Evolutionary conservation across 208 protist genomes (phyloP).

Genomic region (Leishmania martiniquensis): DNA sequence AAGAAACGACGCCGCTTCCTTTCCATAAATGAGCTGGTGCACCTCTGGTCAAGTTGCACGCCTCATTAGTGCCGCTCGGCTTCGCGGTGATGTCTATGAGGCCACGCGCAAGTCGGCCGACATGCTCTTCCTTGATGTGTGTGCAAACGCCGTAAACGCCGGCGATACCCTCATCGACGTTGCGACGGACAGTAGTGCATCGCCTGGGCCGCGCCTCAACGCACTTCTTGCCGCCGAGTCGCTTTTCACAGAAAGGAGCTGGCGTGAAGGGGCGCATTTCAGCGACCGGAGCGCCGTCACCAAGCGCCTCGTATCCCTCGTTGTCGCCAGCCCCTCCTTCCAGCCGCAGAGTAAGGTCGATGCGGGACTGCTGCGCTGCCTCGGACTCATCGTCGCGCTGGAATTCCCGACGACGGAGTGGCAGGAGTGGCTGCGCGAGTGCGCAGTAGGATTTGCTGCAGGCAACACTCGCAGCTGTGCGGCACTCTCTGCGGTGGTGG

Average conservation of each 20-base stretch:
- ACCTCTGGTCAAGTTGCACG: slow-evolving; percentile 36
- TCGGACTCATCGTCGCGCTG: slow-evolving; percentile 40
- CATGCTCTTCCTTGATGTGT: slow-evolving; percentile 40
- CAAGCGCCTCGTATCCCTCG: slow-evolving; percentile 17
- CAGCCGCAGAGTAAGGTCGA: slow-evolving; percentile 16
- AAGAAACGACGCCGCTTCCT: too few relatives aligned
- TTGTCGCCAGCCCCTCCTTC: slow-evolving; percentile 1
- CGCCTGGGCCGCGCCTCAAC: slow-evolving; percentile 42
- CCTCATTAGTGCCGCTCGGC: slow-evolving; percentile 35
- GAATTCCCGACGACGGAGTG: slow-evolving; percentile 49
- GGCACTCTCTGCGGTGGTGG: slow-evolving; percentile 15
- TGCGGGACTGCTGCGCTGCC: slow-evolving; percentile 27
- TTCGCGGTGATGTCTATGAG: slow-evolving; percentile 33
- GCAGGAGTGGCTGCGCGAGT: slow-evolving; percentile 34
- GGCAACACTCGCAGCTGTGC: background rate
- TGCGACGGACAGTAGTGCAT: slow-evolving; percentile 11
- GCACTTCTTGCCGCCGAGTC: slow-evolving; percentile 51
- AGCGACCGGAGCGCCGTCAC: slow-evolving; percentile 37
- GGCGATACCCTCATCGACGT: slow-evolving; percentile 56
- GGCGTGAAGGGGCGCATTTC: slow-evolving; percentile 45
- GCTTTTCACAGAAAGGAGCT: slow-evolving; percentile 38
- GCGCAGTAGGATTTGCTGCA: slow-evolving; percentile 12
- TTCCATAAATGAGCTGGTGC: slow-evolving; percentile 43
- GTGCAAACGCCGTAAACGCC: slow-evolving; percentile 46
- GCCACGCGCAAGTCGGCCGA: slow-evolving; percentile 39